These are phyloP conservation scores for Pseudogymnoascus sp. DNA, from an alignment of 2,329 filamentous ascomycete species.

Conservation along the genomic window DNA sequence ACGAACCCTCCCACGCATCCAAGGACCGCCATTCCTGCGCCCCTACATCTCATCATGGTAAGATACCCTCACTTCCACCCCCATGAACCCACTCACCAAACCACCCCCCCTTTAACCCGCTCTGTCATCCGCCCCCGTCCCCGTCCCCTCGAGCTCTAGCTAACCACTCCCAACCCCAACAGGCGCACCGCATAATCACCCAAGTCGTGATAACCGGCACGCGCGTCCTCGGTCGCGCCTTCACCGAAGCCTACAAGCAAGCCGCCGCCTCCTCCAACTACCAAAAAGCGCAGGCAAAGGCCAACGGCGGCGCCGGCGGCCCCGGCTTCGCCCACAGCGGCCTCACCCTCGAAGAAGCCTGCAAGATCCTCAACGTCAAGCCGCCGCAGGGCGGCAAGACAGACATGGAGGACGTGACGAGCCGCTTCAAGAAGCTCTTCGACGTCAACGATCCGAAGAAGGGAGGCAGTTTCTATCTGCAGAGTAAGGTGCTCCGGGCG, in stretches of 20 bases:
- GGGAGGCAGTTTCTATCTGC: constrained; percentile 94
- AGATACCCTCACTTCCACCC: neutral
- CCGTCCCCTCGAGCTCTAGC: neutral
- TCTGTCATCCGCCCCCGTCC: too few species aligned
- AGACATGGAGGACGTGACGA: constrained; percentile 71
- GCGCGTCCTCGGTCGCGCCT: constrained; percentile 87
- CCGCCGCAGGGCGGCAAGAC: constrained; percentile 71
- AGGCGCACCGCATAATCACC: constrained; percentile 93
- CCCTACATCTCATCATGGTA: constrained; percentile 1
- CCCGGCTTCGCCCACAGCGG: constrained; percentile 51
- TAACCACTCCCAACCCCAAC: constrained; percentile 3
- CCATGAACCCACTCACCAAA: neutral
- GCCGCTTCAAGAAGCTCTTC: constrained; percentile 89
- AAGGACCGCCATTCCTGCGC: constrained; percentile 3
- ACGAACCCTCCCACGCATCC: neutral
- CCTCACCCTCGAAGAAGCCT: constrained; percentile 92
- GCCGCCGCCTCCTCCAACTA: constrained; percentile 81
- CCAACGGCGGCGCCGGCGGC: constrained; percentile 38
- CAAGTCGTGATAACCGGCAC: constrained; percentile 86
- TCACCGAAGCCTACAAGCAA: constrained; percentile 92
- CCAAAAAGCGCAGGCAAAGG: constrained; percentile 62
- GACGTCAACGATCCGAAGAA: constrained; percentile 92
- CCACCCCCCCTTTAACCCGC: neutral
- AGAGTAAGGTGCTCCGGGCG: constrained; percentile 91
- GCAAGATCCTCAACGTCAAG: constrained; percentile 93